Conservation (phyloP, 805 yeast genomes). For the Teunomyces funiuensis region DNA sequence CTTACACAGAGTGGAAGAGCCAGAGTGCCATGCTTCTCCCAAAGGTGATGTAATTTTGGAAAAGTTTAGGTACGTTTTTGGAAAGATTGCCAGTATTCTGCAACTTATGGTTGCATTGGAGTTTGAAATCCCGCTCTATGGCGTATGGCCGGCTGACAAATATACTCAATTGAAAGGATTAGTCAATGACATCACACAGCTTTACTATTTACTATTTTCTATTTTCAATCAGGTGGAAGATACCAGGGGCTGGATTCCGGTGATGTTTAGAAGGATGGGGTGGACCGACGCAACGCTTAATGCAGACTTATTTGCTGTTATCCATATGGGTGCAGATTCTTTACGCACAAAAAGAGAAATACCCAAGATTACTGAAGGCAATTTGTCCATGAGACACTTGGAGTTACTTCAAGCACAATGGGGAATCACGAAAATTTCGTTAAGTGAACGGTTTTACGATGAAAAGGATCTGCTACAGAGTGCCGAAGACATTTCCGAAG, state of each 20-base stretch:
- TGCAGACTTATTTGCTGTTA: constrained; percentile 28
- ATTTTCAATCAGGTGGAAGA: constrained; percentile 27
- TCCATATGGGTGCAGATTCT: constrained; percentile 32
- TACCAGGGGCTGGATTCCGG: constrained; percentile 27
- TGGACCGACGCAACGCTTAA: constrained; percentile 28
- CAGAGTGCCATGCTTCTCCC: constrained; percentile 16
- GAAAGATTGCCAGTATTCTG: constrained; percentile 20
- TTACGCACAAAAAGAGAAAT: constrained; percentile 23
- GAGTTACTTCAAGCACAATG: constrained; percentile 27
- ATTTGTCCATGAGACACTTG: constrained; percentile 29
- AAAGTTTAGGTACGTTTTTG: constrained; percentile 20
- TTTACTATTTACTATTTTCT: constrained; percentile 23
- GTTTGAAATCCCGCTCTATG: constrained; percentile 30
- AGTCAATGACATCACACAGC: constrained; percentile 25
- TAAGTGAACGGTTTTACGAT: constrained; percentile 23
- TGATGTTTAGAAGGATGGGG: constrained; percentile 27
- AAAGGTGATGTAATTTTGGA: constrained; percentile 23
- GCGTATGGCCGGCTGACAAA: constrained; percentile 31
- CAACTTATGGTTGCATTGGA: constrained; percentile 24
- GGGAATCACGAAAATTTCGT: constrained; percentile 19
- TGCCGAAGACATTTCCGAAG: neutral
- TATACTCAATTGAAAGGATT: constrained; percentile 22
- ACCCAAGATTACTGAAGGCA: constrained; percentile 34
- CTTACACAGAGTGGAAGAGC: constrained; percentile 19
- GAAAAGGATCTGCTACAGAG: constrained; percentile 3